Evolutionary conservation across 352 stramenopile species (phyloP).

Genomic region (Peronosclerospora sorghi): DNA sequence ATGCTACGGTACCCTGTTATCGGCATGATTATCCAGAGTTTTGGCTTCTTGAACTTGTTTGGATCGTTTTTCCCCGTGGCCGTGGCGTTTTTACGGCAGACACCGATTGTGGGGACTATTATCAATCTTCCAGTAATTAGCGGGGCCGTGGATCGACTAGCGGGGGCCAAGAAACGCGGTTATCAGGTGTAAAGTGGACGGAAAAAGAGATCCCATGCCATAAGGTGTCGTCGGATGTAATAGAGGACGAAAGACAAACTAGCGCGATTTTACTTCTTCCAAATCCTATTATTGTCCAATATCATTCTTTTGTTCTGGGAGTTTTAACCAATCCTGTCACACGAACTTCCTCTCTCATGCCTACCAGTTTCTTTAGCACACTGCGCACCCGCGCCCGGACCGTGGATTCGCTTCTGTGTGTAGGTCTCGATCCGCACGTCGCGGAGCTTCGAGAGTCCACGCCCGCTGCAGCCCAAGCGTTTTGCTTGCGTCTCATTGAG

Average conservation of each 20-base stretch:
- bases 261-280: too few species aligned
- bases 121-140: conserved; percentile 80
- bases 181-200: conserved; percentile 58
- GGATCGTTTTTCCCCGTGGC: conserved; percentile 94
- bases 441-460: conserved; percentile 66
- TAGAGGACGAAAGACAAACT: conserved; percentile 9
- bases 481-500: conserved; percentile 93
- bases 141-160: conserved; percentile 73
- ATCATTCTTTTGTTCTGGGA: too few species aligned
- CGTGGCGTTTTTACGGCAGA: conserved; percentile 87
- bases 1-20: conserved; percentile 88
- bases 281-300: too few species aligned
- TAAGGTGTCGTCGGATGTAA: conserved; percentile 8
- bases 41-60: conserved; percentile 93
- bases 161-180: conserved; percentile 71
- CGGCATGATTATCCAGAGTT: conserved; percentile 89
- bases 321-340: conserved; percentile 1
- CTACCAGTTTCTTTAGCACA: conserved; percentile 75
- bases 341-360: conserved; percentile 5
- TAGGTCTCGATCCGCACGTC: conserved; percentile 95
- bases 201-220: not conserved
- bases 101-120: conserved; percentile 83
- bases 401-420: conserved; percentile 94
- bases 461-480: conserved; percentile 86
- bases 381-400: conserved; percentile 79